Conservation (phyloP, 2,329 filamentous ascomycete species). For the Didymella lethalis region DNA sequence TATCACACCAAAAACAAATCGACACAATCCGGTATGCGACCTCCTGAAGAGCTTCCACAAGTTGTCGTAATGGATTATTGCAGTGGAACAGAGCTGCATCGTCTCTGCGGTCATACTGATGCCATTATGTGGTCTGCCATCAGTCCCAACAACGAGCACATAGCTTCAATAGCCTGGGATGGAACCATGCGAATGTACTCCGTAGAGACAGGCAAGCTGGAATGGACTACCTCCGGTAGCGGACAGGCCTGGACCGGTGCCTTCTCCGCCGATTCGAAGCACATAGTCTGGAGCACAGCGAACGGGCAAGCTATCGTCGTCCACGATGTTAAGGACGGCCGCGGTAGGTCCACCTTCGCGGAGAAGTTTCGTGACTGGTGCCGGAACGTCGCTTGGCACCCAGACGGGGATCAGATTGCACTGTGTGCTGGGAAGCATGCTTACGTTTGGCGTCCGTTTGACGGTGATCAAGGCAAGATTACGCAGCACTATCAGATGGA, state of each 20-base stretch:
- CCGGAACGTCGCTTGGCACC: constrained; percentile 36
- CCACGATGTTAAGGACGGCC: constrained; percentile 29
- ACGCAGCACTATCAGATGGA: constrained; percentile 32
- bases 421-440: constrained; percentile 30
- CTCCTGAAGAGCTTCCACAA: constrained; percentile 19
- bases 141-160: constrained; percentile 32
- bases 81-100: constrained; percentile 22
- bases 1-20: constrained; percentile 26
- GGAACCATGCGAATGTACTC: constrained; percentile 41
- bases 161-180: constrained; percentile 42
- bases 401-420: constrained; percentile 32
- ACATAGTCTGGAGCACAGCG: constrained; percentile 36
- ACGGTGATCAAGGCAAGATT: constrained; percentile 26
- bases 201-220: constrained; percentile 27
- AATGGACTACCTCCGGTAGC: constrained; percentile 30
- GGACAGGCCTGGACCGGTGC: constrained; percentile 36
- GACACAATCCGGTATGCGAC: constrained; percentile 23
- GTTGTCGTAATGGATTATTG: constrained; percentile 34
- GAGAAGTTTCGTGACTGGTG: constrained; percentile 30
- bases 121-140: constrained; percentile 39
- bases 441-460: constrained; percentile 37
- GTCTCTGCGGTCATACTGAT: constrained; percentile 38
- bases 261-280: constrained; percentile 38
- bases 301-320: constrained; percentile 28
- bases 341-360: constrained; percentile 23